phyloP scores from a whole-genome alignment of 257 asterid genomes.

The Leonotis leonurus region DNA sequence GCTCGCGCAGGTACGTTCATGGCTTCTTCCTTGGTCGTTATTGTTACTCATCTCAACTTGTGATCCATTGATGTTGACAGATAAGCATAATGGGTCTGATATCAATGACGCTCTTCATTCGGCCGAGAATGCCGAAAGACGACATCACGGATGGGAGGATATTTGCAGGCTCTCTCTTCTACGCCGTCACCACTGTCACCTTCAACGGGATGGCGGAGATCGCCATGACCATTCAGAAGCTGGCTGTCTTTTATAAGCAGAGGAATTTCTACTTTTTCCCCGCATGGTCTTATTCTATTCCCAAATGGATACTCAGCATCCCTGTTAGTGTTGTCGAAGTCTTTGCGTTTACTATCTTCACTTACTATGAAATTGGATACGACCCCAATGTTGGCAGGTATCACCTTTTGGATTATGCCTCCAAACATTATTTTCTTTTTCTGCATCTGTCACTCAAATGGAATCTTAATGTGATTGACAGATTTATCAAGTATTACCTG shows the following conservation, averaged over 20 bases:
- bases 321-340: slow-evolving; percentile 34
- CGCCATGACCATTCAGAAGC: slow-evolving; percentile 32
- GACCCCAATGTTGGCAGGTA: slow-evolving; percentile 42
- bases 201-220: slow-evolving; percentile 44
- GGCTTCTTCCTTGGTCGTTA: no score
- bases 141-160: slow-evolving; percentile 25
- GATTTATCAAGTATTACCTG: slow-evolving; percentile 38
- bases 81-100: slow-evolving; percentile 19
- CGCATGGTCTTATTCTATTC: slow-evolving; percentile 43
- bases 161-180: slow-evolving; percentile 34
- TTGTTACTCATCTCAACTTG: no score
- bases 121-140: slow-evolving; percentile 32
- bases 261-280: slow-evolving; percentile 40
- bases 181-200: slow-evolving; percentile 8
- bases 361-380: slow-evolving; percentile 49
- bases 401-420: no score
- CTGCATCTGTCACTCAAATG: no score
- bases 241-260: slow-evolving; percentile 49
- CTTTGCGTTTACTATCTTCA: slow-evolving; percentile 20
- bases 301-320: slow-evolving; percentile 25
- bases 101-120: slow-evolving; percentile 31
- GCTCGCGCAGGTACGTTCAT: not conserved
- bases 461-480: slow-evolving; percentile 11
- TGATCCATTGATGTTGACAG: not conserved
- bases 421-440: no score